Base-by-base conservation (phyloP, 371 early-diverging fungal species). In the Actinomortierella wolfii region DNA sequence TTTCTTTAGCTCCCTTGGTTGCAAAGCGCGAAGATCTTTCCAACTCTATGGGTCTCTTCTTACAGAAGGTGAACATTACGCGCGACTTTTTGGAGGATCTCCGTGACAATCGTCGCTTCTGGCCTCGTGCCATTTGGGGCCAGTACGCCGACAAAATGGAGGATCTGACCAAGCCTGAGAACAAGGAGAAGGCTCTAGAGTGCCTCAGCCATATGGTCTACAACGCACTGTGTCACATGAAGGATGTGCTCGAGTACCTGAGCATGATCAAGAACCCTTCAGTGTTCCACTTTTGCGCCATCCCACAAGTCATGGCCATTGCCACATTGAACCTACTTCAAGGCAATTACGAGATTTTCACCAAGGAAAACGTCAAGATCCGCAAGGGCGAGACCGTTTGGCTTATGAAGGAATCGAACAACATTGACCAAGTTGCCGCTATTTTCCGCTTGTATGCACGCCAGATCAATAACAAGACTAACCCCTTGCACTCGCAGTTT, bases 291-390 rank as follows among this genome's bases (percentile, higher is more conserved):
- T 97, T 97, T 75, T 93, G 94, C 75, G 98, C 98, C 23, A 98
- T 98, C 59, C 98, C 98, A 21, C 97, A 98, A 82, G 92, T 94
- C 24, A 97, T 97, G 98, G 98, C 98, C 18, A 91, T 98, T 59
- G 91, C 98, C n/a, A 92, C 97, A 1, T 77, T 98, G 23, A 83
- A 89, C 29, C 67, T 91, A 52, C 89, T 95, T 42, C 95, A 91
- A 69, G 92, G 94, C 81, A 96, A 96, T 77, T 78, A 86, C 57
- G 81, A 81, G 24, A 81, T 97, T 21, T 94, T 91, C 65, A 81
- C 85, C 2, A 81, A 80, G 39, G 71, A 75, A 40, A 91, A 92
- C 59, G 84, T 93, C 67, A 98, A 98, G 83, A 97, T 97, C 67
- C 92, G 97, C 59, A 96, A 96, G 71, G 97, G 97, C 7, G 89